Base-by-base conservation (phyloP, 805 yeast genomes). In the Myxozyma nipponensis region DNA sequence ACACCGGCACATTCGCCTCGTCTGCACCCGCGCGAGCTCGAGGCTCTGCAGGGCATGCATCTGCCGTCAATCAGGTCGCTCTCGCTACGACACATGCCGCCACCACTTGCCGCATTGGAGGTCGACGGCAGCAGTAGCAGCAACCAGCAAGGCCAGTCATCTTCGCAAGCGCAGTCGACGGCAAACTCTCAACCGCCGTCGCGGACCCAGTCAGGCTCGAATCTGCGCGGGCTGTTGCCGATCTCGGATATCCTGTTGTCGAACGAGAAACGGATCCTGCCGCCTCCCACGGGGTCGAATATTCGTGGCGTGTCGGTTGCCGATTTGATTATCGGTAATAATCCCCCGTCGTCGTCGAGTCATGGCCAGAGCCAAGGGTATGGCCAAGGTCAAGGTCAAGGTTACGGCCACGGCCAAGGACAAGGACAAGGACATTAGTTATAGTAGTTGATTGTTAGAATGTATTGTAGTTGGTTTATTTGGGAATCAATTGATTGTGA, bases 1-100 rank as follows among this genome's bases (percentile, higher is more conserved):
- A 73, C 76, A 13, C 76, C 76, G 5, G 73, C 73, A 2, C 76
- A 70, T 52, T 71, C 76, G 24, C 76, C 76, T 24, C 63, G 74
- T 4, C 58, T 73, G 28, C 69, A 62, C 15, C 67, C 76, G n/a
- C 62, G 69, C 4, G 70, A 64, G 36, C 58, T 65, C 34, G 64
- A 57, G 17, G 65, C 65, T 13, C 49, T 58, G 18, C 61, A 58
- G 19, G 67, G 64, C 28, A 60, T 68, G 10, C 71, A 68, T 50
- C 60, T 70, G 49, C 73, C 73, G 22, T 65, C 68, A 2, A 65
- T 70, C 44, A 61, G 73, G 21, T 60, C 67, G n/a, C 58, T 70
- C 50, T 64, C 66, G n/a, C 50, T 65, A 47, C 50, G 65, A 26
- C 49, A 49, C 45, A 56, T 47, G 50, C 60, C 63, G 25, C 61